Base-by-base conservation (phyloP, 108 stramenopile genomes). In the Nitzschia palea region DNA sequence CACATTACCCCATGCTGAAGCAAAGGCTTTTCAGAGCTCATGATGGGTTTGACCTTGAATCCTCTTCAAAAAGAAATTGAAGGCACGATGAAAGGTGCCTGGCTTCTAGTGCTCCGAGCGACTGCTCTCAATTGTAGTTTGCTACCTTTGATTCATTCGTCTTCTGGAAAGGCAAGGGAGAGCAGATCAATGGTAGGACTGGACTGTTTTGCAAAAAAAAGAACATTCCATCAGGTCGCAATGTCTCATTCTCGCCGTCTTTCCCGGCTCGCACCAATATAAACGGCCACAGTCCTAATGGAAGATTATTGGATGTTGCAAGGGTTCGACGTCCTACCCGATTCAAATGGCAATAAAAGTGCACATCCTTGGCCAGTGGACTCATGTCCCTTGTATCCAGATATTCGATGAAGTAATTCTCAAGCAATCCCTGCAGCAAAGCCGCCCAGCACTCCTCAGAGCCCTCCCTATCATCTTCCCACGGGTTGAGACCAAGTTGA, bases 341-440 rank as follows among this genome's bases (percentile, higher is more conserved):
- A 45, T 62, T 62, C 12, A 62, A 17, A 28, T 10, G 6, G 44
- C 44, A 22, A 28, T 62, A 62, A 23, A 25, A 62, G 43, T 8
- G 47, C 10, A 8, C 14, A 4, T 9, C 44, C 43, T 62, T 62
- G 35, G 4, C 23, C 26, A 4, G 47, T 9, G 14, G 20, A 17
- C 9, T 22, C 34, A 17, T 45, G 18, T 14, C 44, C 15, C n/a
- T n/a, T n/a, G n/a, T 45, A 62, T 62, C 62, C 44, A 62, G 26
- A 62, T 62, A 62, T 14, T 62, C 62, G 9, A 62, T 30, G 8
- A 34, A 53, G 9, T 2, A 4, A 54, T 65, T 65, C 35, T 65
- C 12, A 1, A 2, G 20, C 65, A 65, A 1, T 2, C 29, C 65
- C 6, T 53, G 23, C 25, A 45, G 36, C 5, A 65, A 37, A 1